Evolutionary conservation across 2,329 filamentous ascomycete genomes (phyloP), one percentile per base, ranked within the genome.

Genomic region (Beauveria sp.): DNA sequence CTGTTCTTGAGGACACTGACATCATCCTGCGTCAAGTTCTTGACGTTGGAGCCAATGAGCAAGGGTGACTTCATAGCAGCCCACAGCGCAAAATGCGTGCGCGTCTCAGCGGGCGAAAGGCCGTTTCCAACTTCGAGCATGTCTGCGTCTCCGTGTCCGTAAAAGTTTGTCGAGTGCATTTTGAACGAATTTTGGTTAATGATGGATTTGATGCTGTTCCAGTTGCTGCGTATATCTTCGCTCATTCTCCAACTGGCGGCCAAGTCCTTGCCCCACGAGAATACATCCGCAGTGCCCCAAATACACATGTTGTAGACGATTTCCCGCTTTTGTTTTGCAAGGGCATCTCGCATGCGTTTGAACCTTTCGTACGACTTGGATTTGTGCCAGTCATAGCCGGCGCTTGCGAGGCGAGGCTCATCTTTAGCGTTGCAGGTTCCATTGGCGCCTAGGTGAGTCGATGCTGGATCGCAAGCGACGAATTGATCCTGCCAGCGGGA

Each of bases 271-370:
- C 78, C 83, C 80, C 82, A 85, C 3, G 68, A 67, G 58, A 77
- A 75, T 4, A 84, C 80, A 18, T 78, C 72, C 0, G 77, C 80
- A 18, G 75, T 68, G 4, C 83, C 83, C 81, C 82, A 84, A 34
- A 79, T 75, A 67, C 81, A 85, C 16, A 85, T 71, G 12, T 74
- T 79, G 69, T 79, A 84, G 4, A 80, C 68, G 14, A 84, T 83
- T 0, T 76, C 73, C 16, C 76, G 72, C 53, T 77, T 71, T 58
- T 78, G 75, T 22, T 66, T 73, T 1, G 75, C 66, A 3, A 85
- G 71, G 0, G 80, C 80, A 67, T 83, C 76, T n/a, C 79, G 74
- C 83, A 86, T 85, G 22, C 67, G 64, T 5, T 66, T 67, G 69
- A 78, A 86, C 9, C 83, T 76, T 31, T 74, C 66, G 3, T 77